These are phyloP conservation scores for Fagus sylvatica DNA, from an alignment of 306 rosid species.

Conservation along the genomic window DNA sequence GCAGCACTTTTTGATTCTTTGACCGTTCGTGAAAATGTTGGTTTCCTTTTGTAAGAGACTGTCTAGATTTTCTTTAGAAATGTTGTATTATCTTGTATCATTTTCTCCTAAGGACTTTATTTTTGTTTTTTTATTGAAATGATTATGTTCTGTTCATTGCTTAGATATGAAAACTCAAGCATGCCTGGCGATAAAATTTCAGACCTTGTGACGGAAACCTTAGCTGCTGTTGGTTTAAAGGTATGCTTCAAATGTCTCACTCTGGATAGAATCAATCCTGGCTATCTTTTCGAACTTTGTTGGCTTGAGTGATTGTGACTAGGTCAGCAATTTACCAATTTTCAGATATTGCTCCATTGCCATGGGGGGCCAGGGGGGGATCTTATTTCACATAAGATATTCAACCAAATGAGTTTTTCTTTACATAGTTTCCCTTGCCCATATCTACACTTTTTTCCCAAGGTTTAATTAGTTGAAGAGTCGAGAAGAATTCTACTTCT, in stretches of 20 bases:
- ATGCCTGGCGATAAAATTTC: slow-evolving; percentile 76
- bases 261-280: slow-evolving; percentile 4
- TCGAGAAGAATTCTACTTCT: neutral
- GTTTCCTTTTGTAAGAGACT: slow-evolving; percentile 90
- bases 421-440: neutral
- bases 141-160: slow-evolving; percentile 23
- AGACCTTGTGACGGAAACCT: slow-evolving; percentile 72
- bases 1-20: slow-evolving; percentile 99
- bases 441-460: neutral
- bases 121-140: neutral
- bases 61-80: slow-evolving; percentile 22
- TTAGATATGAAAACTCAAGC: slow-evolving; percentile 86
- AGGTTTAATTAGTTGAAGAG: neutral
- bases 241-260: slow-evolving; percentile 39
- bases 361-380: neutral
- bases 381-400: neutral
- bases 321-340: neutral
- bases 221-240: slow-evolving; percentile 95
- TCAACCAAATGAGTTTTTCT: neutral
- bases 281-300: neutral
- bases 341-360: neutral
- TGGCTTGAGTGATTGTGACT: neutral
- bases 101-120: neutral
- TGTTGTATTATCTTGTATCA: slow-evolving; percentile 4
- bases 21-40: slow-evolving; percentile 96